These are phyloP conservation scores for Porcisia hertigi DNA, from an alignment of 208 protist genomes.

Conservation along the genomic window DNA sequence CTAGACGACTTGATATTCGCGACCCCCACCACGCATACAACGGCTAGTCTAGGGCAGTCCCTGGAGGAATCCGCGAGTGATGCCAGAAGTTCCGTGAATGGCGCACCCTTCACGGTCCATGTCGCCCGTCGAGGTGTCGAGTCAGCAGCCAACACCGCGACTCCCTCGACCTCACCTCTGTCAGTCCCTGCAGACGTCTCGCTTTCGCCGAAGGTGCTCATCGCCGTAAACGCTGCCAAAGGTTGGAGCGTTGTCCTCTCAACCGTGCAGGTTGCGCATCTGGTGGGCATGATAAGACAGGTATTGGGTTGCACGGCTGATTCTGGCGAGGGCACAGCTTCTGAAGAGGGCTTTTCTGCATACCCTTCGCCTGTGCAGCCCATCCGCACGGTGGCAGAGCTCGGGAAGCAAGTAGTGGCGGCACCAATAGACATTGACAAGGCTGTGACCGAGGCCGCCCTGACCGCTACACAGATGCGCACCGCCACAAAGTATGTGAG, in stretches of 20 bases:
- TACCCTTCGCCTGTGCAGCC: not conserved
- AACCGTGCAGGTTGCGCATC: slow-evolving; percentile 20
- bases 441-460: slow-evolving; percentile 11
- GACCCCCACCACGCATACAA: slow-evolving; percentile 11
- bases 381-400: not conserved
- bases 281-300: slow-evolving; percentile 9
- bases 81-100: not conserved
- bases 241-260: slow-evolving; percentile 31
- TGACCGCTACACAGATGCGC: slow-evolving; percentile 15
- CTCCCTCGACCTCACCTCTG: not conserved
- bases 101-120: slow-evolving; percentile 23
- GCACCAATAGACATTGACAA: slow-evolving; percentile 12
- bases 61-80: not conserved
- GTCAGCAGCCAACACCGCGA: not conserved
- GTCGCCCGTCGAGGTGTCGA: slow-evolving; percentile 14
- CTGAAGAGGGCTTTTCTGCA: not conserved
- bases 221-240: slow-evolving; percentile 21
- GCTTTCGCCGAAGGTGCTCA: slow-evolving; percentile 8
- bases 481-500: slow-evolving; percentile 21
- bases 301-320: slow-evolving; percentile 1
- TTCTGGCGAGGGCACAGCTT: not conserved
- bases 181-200: not conserved
- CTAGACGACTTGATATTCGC: slow-evolving; percentile 28
- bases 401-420: slow-evolving; percentile 1
- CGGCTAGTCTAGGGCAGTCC: not conserved